phyloP scores from a whole-genome alignment of 768 basidiomycete species.

The Lactarius tabidus region DNA sequence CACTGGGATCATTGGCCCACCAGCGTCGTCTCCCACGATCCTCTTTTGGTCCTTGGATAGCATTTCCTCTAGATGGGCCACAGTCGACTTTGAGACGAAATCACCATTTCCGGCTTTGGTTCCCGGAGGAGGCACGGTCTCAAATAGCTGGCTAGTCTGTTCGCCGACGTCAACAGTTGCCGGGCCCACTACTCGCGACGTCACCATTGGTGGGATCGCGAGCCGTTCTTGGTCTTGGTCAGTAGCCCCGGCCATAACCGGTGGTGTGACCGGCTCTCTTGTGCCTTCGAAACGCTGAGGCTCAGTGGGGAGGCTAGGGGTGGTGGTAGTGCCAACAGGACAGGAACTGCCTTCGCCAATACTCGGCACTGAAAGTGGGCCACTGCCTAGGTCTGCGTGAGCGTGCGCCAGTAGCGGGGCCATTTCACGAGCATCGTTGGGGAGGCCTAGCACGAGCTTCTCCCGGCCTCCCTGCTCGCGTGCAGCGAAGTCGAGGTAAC shows the following conservation, averaged over 20 bases:
- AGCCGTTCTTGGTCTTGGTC: background rate
- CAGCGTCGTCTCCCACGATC: background rate
- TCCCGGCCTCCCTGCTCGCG: slow-evolving; percentile 40
- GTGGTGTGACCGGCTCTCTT: background rate
- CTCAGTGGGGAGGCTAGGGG: background rate
- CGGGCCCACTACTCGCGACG: background rate
- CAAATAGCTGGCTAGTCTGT: background rate
- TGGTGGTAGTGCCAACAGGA: background rate
- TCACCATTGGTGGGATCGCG: background rate
- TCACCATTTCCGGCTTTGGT: background rate
- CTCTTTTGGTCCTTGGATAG: slow-evolving; percentile 8
- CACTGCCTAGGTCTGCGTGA: background rate
- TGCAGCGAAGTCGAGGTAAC: slow-evolving; percentile 38
- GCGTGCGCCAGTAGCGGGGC: slow-evolving; percentile 8
- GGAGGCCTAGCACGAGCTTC: slow-evolving; percentile 38
- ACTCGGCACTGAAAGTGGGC: background rate
- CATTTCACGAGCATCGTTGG: slow-evolving; percentile 10
- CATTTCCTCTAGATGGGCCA: slow-evolving; percentile 10
- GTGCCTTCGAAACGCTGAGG: background rate
- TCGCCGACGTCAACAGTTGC: background rate
- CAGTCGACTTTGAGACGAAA: background rate
- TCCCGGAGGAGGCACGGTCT: background rate
- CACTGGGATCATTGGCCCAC: background rate
- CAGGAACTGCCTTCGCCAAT: background rate
- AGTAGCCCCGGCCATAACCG: background rate